Percentiles rank a stretch among this genome's conserved stretches.
These are phyloP conservation scores for Boletus vermiculosoides DNA, from an alignment of 768 basidiomycete species.

Conservation along the genomic window DNA sequence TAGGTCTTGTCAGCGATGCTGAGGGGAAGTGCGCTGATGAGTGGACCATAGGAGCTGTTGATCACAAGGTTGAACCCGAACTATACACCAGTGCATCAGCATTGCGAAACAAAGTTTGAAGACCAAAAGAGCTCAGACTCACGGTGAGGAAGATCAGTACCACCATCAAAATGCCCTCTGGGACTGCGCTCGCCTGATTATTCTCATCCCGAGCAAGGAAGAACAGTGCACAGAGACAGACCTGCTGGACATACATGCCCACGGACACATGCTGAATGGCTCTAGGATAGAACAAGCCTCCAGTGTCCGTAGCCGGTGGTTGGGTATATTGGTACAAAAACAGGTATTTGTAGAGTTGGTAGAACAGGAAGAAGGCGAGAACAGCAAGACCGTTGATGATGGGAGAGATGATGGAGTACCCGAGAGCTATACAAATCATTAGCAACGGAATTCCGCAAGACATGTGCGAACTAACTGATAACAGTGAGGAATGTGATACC, in stretches of 20 bases:
- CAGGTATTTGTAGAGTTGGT: slow-evolving; percentile 81
- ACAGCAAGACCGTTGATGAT: slow-evolving; percentile 90
- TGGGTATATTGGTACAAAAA: slow-evolving; percentile 81
- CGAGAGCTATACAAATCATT: slow-evolving; percentile 47
- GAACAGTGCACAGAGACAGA: slow-evolving; percentile 85
- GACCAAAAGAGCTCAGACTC: slow-evolving; percentile 24
- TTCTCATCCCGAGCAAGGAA: slow-evolving; percentile 73
- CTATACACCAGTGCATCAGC: slow-evolving; percentile 23
- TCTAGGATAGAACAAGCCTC: slow-evolving; percentile 93
- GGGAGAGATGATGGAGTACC: slow-evolving; percentile 88
- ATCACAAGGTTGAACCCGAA: slow-evolving; percentile 72
- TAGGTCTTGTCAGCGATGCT: slow-evolving; percentile 72
- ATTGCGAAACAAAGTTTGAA: not conserved
- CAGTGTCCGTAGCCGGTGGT: slow-evolving; percentile 69
- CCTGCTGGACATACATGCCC: slow-evolving; percentile 86
- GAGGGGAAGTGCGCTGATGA: slow-evolving; percentile 72
- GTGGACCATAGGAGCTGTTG: slow-evolving; percentile 76
- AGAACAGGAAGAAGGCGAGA: slow-evolving; percentile 80
- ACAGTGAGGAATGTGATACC: slow-evolving; percentile 74
- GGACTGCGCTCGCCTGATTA: slow-evolving; percentile 52
- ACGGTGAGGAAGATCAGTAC: slow-evolving; percentile 84
- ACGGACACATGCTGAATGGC: slow-evolving; percentile 93
- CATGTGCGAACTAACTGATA: slow-evolving; percentile 55
- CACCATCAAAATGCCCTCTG: slow-evolving; percentile 82
- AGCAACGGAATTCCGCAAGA: not conserved